phyloP scores from a whole-genome alignment of 306 rosid species.

The Dryas alaskensis region DNA sequence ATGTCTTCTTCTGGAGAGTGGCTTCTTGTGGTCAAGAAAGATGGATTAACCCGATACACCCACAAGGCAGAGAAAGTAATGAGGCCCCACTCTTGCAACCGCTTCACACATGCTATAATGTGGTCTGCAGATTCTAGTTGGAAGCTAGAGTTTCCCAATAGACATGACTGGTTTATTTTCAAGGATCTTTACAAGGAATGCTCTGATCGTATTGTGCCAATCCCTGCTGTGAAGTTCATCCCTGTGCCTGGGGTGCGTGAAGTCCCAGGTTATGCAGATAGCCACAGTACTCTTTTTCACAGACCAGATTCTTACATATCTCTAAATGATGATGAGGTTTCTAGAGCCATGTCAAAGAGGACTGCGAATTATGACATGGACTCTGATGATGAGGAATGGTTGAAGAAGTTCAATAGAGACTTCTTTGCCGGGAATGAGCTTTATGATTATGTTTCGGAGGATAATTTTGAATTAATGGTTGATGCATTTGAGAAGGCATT shows the following conservation, averaged over 20 bases:
- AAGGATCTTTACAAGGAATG: constrained; percentile 77
- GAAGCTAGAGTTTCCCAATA: constrained; percentile 69
- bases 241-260: constrained; percentile 71
- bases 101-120: constrained; percentile 46
- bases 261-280: constrained; percentile 45
- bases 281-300: constrained; percentile 27
- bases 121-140: constrained; percentile 40
- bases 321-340: constrained; percentile 51
- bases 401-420: constrained; percentile 42
- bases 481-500: constrained; percentile 68
- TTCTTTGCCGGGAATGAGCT: constrained; percentile 17
- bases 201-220: constrained; percentile 43
- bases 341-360: constrained; percentile 51
- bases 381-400: constrained; percentile 79
- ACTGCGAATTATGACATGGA: constrained; percentile 75
- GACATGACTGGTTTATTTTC: constrained; percentile 55
- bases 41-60: constrained; percentile 47
- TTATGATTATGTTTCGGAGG: constrained; percentile 45
- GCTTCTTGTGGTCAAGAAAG: constrained; percentile 64
- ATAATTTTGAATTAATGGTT: constrained; percentile 61
- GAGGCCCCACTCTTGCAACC: constrained; percentile 51
- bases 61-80: constrained; percentile 56
- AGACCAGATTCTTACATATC: constrained; percentile 61
- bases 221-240: constrained; percentile 40
- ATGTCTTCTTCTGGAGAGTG: constrained; percentile 49